Conservation (phyloP, 2,329 filamentous ascomycete species). For the Metarhizium guizhouense region DNA sequence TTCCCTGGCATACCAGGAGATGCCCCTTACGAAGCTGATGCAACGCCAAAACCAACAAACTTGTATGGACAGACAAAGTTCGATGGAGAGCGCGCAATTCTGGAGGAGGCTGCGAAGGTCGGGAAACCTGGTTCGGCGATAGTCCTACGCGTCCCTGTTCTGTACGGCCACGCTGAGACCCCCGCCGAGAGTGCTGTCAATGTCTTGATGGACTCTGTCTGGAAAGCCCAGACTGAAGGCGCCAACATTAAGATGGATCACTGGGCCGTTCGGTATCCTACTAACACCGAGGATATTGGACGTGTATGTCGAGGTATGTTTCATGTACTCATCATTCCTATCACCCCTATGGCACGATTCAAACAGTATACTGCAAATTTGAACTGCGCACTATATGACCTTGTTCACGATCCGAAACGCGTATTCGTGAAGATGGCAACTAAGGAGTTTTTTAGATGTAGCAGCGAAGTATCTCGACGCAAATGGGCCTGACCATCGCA, state of each 20-base stretch:
- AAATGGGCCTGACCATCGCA: constrained; percentile 33
- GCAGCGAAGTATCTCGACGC: constrained; percentile 56
- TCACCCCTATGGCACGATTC: neutral
- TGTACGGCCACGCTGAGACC: constrained; percentile 69
- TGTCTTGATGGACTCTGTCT: constrained; percentile 65
- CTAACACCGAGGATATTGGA: constrained; percentile 80
- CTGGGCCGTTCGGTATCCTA: constrained; percentile 77
- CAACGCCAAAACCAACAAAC: constrained; percentile 62
- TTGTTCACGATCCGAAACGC: neutral
- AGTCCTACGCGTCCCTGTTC: constrained; percentile 70
- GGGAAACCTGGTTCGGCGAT: constrained; percentile 49
- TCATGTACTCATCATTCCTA: constrained; percentile 2
- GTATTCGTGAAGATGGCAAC: neutral
- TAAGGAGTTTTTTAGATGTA: constrained; percentile 44
- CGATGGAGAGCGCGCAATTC: constrained; percentile 53
- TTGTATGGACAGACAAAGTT: constrained; percentile 58
- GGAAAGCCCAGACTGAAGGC: constrained; percentile 59
- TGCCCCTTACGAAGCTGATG: constrained; percentile 66
- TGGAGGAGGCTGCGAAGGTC: constrained; percentile 47
- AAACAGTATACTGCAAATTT: neutral
- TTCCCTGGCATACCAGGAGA: constrained; percentile 68
- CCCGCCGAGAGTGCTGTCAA: constrained; percentile 77
- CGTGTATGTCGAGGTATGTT: constrained; percentile 60
- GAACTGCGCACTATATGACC: neutral
- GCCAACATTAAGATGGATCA: constrained; percentile 70